Base-by-base conservation (phyloP, 352 stramenopile species). In the Phytopythium mirpurense region DNA sequence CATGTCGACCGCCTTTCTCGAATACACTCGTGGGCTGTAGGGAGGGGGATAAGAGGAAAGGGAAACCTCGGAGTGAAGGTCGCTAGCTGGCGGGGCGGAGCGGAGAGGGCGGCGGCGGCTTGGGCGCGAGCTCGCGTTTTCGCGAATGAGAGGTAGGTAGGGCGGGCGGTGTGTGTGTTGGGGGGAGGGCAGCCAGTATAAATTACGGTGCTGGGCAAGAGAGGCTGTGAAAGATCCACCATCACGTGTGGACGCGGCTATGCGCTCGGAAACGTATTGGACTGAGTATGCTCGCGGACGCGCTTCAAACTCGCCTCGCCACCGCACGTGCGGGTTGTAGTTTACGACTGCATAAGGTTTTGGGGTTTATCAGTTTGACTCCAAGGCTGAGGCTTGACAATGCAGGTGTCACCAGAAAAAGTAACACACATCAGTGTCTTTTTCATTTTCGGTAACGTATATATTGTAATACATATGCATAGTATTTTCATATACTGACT, bases 1-100 rank as follows among this genome's bases (percentile, higher is more conserved):
- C 72, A 83, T 83, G 36, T 12, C n/a, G n/a, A n/a, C 8, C 18
- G 19, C 23, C 10, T 18, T 18, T 29, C 19, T 15, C n/a, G n/a
- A n/a, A n/a, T n/a, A n/a, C n/a, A n/a, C n/a, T n/a, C n/a, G n/a
- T n/a, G n/a, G n/a, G n/a, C n/a, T n/a, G n/a, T n/a, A n/a, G n/a
- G n/a, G n/a, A n/a, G n/a, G n/a, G n/a, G n/a, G 19, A 27, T 29
- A 29, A 18, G n/a, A 24, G 19, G 7, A 45, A 45, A 29, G 19
- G 38, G n/a, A 23, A 24, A 43, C 16, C 16, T 12, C n/a, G 37
- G 37, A 43, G 37, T 21, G 18, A 12, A 15, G 16, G 24, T 34
- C 43, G 43, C 24, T 50, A 6, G 21, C 2, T 8, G 45, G 11
- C 31, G 21, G 27, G 27, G 24, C 12, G 24, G 43, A 3, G 38